These are phyloP conservation scores for Ajuga chamaepitys DNA, from an alignment of 257 asterid species.

Conservation along the genomic window DNA sequence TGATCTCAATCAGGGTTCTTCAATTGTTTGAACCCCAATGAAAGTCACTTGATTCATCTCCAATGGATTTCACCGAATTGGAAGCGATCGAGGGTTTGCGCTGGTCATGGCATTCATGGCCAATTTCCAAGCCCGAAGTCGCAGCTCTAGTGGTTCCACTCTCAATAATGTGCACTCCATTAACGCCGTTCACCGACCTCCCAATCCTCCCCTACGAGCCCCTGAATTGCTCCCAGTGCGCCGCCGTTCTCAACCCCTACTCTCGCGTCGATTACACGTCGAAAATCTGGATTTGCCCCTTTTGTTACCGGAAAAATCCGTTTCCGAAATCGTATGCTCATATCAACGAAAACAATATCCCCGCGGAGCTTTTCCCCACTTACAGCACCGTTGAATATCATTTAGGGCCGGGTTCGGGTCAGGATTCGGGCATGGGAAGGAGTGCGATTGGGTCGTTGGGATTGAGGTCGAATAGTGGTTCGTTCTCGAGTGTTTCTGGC, in stretches of 20 bases:
- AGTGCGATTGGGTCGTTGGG: slow-evolving; percentile 29
- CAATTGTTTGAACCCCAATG: slow-evolving; percentile 15
- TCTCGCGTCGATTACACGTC: slow-evolving; percentile 75
- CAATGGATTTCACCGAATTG: slow-evolving; percentile 88
- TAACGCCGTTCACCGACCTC: slow-evolving; percentile 61
- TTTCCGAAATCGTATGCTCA: slow-evolving; percentile 64
- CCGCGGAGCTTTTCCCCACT: slow-evolving; percentile 96
- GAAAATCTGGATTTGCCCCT: slow-evolving; percentile 74
- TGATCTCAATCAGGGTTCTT: slow-evolving; percentile 10
- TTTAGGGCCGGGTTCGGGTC: slow-evolving; percentile 24
- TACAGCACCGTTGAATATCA: slow-evolving; percentile 90
- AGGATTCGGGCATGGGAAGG: slow-evolving; percentile 27
- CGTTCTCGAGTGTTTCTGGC: slow-evolving; percentile 40
- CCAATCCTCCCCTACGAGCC: slow-evolving; percentile 84
- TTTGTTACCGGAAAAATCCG: slow-evolving; percentile 60
- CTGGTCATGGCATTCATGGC: slow-evolving; percentile 99
- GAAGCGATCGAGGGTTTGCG: slow-evolving; percentile 96
- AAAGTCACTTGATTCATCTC: slow-evolving; percentile 4
- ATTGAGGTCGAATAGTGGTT: slow-evolving; percentile 32
- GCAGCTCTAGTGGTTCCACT: slow-evolving; percentile 65
- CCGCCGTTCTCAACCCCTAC: slow-evolving; percentile 78
- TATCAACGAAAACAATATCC: slow-evolving; percentile 66
- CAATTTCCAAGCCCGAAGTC: slow-evolving; percentile 59
- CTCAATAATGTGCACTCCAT: slow-evolving; percentile 76
- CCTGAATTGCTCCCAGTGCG: slow-evolving; percentile 55